A percentile compares a stretch with the other conserved stretches of the same genome.
Evolutionary conservation across 2,329 filamentous ascomycete genomes (phyloP).

Genomic region (Sporothrix schenckii): DNA sequence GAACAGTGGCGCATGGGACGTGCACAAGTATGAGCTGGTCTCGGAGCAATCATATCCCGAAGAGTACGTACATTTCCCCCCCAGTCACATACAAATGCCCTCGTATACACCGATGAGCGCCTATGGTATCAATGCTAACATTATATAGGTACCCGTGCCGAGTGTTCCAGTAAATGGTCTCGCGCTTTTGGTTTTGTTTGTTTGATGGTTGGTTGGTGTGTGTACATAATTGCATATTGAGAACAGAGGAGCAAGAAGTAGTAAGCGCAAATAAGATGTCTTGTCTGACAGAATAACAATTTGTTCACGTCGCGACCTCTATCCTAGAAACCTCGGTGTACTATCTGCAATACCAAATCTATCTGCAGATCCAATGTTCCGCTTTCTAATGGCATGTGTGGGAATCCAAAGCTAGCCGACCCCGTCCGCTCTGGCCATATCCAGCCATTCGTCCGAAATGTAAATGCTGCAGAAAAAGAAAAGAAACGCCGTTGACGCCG

Average conservation of each 20-base stretch:
- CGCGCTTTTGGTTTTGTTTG: too few species aligned
- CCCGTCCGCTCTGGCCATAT: background rate
- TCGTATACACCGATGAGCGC: background rate
- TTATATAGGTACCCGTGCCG: conserved; percentile 63
- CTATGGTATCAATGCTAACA: conserved; percentile 9
- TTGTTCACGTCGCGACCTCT: background rate
- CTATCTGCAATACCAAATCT: background rate
- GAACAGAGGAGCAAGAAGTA: background rate
- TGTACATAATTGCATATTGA: conserved; percentile 32
- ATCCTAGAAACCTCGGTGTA: background rate
- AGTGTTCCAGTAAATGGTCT: conserved; percentile 56
- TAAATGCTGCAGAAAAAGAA: background rate
- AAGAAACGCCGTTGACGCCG: conserved; percentile 15
- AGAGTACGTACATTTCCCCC: conserved; percentile 51
- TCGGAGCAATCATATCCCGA: conserved; percentile 71
- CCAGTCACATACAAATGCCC: background rate
- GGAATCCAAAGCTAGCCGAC: background rate
- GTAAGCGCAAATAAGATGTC: conserved; percentile 29
- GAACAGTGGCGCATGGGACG: conserved; percentile 59
- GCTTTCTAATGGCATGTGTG: background rate
- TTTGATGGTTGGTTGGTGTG: conserved; percentile 24
- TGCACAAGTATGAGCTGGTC: conserved; percentile 68
- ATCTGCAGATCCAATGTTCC: background rate
- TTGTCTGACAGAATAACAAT: background rate
- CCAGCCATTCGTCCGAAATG: background rate